A percentile compares a stretch with the other conserved stretches of the same genome.
These are phyloP conservation scores for Lachancea sp. DNA, from an alignment of 805 yeast genomes.

Conservation along the genomic window DNA sequence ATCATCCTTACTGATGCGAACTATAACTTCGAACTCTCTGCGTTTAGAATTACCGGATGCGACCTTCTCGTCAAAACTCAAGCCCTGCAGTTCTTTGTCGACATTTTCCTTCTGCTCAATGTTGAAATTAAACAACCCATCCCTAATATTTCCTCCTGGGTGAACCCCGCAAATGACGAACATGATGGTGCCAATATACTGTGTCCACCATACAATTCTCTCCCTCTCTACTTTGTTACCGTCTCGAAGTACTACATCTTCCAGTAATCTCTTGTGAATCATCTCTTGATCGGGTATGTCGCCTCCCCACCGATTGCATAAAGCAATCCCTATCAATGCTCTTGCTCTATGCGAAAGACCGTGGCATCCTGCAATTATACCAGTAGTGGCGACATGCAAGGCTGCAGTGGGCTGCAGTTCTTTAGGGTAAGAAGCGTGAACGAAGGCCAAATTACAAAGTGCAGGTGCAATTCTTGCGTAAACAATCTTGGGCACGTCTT, in stretches of 20 bases:
- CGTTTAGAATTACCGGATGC: conserved; percentile 14
- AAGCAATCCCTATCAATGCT: conserved; percentile 64
- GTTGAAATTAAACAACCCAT: conserved; percentile 46
- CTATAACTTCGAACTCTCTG: conserved; percentile 36
- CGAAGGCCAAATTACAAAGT: conserved; percentile 65
- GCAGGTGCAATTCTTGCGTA: conserved; percentile 59
- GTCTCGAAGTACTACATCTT: conserved; percentile 43
- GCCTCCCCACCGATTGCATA: conserved; percentile 80
- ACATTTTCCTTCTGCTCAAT: conserved; percentile 28
- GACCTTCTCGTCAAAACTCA: conserved; percentile 20
- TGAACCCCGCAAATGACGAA: conserved; percentile 73
- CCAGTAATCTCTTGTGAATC: conserved; percentile 40
- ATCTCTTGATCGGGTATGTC: conserved; percentile 57
- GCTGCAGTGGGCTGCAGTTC: conserved; percentile 74
- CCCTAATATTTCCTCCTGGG: conserved; percentile 73
- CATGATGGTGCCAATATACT: conserved; percentile 66
- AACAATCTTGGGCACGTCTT: conserved; percentile 52
- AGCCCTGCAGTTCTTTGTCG: conserved; percentile 18
- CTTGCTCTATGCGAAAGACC: conserved; percentile 68
- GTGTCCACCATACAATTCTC: conserved; percentile 63
- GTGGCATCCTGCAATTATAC: conserved; percentile 68
- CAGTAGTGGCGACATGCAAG: conserved; percentile 63
- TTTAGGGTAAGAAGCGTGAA: conserved; percentile 69
- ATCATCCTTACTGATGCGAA: conserved; percentile 45
- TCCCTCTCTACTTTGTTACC: conserved; percentile 40